Evolutionary conservation across 257 asterid species (phyloP), one percentile per base, ranked within the genome.

Genomic region (Solanum appendiculatum): DNA sequence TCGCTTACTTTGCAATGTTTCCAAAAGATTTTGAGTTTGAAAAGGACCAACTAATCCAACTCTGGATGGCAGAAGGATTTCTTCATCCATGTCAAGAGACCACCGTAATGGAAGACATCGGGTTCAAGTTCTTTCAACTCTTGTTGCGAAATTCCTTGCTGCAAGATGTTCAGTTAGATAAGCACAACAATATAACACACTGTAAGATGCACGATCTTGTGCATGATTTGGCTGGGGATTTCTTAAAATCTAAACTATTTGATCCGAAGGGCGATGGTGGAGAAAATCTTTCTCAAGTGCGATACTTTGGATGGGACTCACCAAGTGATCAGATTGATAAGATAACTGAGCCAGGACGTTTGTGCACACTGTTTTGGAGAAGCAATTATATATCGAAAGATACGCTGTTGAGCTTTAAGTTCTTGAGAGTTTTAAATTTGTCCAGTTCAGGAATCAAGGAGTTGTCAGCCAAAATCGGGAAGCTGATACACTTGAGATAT

Each of bases 121-220:
- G 91, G 5, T 37, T 27, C 3, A 25, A 31, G 27, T 89, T 83
- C 68, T 80, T 83, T 12, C 44, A 86, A 33, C 68, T 84, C 40
- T 78, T 89, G 42, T n/a, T 91, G 25, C 81, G n/a, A 51, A 81
- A 74, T 56, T 88, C 91, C 40, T 75, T 89, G 74, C 23, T 88
- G 37, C 90, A 88, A 48, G 90, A 75, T n/a, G 77, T 63, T 25
- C 1, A 66, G 33, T 64, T 37, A 21, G 85, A 64, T 85, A 14
- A 74, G 15, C 36, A 78, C 39, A 48, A 40, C 12, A 83, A 75
- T 33, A 27, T 89, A 16, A 75, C 3, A 11, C 6, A 33, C 10
- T 88, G 74, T 82, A 89, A 86, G 87, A 89, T 89, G 90, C 90
- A 91, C 44, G 88, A 88, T 88, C 84, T 89, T 25, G 91, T 91